Evolutionary conservation across 441 rosid genomes (phyloP), one percentile per base, ranked within the genome.

Genomic region (Raphanus hybrid): DNA sequence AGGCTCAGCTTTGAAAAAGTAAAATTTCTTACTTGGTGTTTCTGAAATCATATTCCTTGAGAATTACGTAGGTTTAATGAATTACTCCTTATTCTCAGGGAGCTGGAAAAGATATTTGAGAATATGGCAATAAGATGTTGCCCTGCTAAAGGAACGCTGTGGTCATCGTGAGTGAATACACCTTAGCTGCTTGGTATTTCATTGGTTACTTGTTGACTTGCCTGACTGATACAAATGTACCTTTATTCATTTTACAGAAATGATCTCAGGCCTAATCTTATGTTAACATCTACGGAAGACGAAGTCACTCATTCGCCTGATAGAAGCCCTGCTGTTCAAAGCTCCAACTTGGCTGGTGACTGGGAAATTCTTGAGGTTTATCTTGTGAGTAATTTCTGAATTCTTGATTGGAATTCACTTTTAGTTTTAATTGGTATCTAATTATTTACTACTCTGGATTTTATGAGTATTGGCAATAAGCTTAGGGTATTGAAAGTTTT

Each of bases 301-400:
- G 95, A 88, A 85, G 75, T 81, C 71, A 67, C 82, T 68, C 84
- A 77, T 85, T 88, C 92, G 26, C 86, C 88, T 76, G 96, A 87
- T 73, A 74, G 75, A 55, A 85, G 60, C 72, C 74, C 59, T 70
- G 61, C 79, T 50, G 54, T 66, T 84, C 87, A 83, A 32, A 86
- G 89, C 69, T 64, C 83, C 64, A 85, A 76, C 72, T 84, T 87
- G 71, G 86, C 83, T 77, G 80, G 78, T 81, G 90, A 86, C 52
- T 94, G 99, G 99, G 98, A 91, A 83, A 86, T 84, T 80, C 98
- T 96, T 50, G 98, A 94, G 84, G 85, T 79, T 79, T 96, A 94
- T 88, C 89, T 96, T 83, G 99, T 96, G 52, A 50, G 91, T 91
- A 79, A 75, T 78, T 81, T 84, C 75, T 76, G 37, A 81, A 66